Evolutionary conservation across 306 rosid species (phyloP), one percentile per base, ranked within the genome.

Genomic region (Dryas octopetala): DNA sequence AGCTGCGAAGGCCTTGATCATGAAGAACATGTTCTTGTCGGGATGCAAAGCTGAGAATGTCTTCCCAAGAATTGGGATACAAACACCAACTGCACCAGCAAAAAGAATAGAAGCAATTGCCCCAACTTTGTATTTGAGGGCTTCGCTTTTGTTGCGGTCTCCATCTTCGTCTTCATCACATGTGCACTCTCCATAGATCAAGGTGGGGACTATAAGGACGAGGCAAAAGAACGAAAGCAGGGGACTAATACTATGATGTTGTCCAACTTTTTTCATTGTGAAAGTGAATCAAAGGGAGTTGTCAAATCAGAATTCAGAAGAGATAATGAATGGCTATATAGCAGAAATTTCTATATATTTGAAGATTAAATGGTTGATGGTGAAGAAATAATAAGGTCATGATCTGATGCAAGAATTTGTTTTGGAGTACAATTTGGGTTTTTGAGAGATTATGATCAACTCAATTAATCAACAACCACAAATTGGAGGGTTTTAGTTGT

Each of bases 41-140:
- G 94, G 97, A 1, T 90, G 79, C 5, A 93, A 13, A 0, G 94
- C 90, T 0, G 88, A 87, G 5, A 91, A 14, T 0, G 76, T 12
- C 65, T 86, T 93, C 0, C 98, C 98, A 0, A 90, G 72, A 2
- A 88, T 53, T 0, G 97, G 98, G 0, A 93, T 83, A 12, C 82
- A 69, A 14, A 93, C 91, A 0, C 98, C 94, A 1, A 89, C 0
- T 16, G 90, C 83, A 52, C 97, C 79, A 0, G 92, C 93, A 0
- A 83, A 2, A 0, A 93, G 78, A 2, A 93, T 93, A 0, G 95
- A 80, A 2, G 79, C 75, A 1, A 93, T 68, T 14, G 91, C 96
- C 0, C 23, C 90, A 5, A 90, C 4, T 68, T 89, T 90, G 79
- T 83, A 89, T 0, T 49, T 84, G 0, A 78, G 50, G 0, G 95